Evolutionary conservation across 192 early-diverging fungal genomes (phyloP).

Genomic region (Chytriomyces hyalinus): DNA sequence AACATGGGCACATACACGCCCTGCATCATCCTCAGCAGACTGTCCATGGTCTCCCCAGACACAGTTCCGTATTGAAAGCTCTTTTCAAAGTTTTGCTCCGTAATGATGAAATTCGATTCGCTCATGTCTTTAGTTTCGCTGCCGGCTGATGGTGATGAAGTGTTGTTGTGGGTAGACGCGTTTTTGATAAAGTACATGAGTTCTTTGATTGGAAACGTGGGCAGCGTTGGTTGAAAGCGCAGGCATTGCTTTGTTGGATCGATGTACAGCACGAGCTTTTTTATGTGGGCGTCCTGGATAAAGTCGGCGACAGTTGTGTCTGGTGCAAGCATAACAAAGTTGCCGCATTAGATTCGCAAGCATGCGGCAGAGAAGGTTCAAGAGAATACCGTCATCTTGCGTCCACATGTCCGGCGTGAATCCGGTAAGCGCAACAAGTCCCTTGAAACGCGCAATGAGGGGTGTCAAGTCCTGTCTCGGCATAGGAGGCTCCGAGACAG

Average conservation of each 20-base stretch:
- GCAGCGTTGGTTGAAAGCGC: constrained; percentile 36
- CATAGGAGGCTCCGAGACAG: background rate
- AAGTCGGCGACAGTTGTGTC: constrained; percentile 13
- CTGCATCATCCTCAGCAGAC: constrained; percentile 60
- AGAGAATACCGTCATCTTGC: constrained; percentile 32
- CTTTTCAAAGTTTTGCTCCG: constrained; percentile 53
- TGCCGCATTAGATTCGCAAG: constrained; percentile 3
- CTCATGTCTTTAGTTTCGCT: background rate
- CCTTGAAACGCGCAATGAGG: constrained; percentile 26
- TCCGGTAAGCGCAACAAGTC: constrained; percentile 31
- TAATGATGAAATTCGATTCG: constrained; percentile 20
- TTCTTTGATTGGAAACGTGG: constrained; percentile 32
- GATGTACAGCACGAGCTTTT: constrained; percentile 34
- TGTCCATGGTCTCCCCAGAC: constrained; percentile 53
- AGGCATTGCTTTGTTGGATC: constrained; percentile 28
- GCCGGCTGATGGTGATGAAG: background rate
- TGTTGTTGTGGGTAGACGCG: background rate
- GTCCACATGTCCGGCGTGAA: constrained; percentile 45
- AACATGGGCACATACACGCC: constrained; percentile 67
- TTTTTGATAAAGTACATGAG: constrained; percentile 55
- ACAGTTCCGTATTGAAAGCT: constrained; percentile 62
- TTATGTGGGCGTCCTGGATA: constrained; percentile 21
- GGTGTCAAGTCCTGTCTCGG: background rate
- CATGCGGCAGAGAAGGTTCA: constrained; percentile 21
- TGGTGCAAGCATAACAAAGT: constrained; percentile 2